phyloP scores from a whole-genome alignment of 2,329 filamentous ascomycete species.

The Penicillium fuscoglaucum region DNA sequence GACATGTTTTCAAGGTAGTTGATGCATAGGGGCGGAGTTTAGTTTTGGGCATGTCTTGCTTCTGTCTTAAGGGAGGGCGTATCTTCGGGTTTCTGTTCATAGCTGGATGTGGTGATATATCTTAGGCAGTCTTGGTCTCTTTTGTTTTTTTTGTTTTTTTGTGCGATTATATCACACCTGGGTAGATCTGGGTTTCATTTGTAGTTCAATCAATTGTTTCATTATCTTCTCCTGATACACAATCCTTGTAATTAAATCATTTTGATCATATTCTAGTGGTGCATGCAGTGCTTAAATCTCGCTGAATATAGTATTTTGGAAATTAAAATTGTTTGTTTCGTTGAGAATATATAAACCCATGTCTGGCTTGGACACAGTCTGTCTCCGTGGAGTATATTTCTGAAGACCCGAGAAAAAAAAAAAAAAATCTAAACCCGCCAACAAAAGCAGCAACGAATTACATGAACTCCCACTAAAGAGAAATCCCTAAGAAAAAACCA shows the following conservation, averaged over 20 bases:
- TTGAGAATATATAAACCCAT: not conserved
- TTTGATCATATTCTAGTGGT: no score
- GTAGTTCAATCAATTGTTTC: not conserved
- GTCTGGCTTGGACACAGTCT: not conserved
- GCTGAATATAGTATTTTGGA: not conserved
- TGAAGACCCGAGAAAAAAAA: conserved; percentile 13
- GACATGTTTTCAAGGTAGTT: conserved; percentile 45
- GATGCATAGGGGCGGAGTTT: conserved; percentile 43
- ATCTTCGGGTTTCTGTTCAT: conserved; percentile 23
- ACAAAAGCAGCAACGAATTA: conserved; percentile 9
- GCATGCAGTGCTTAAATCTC: accelerated
- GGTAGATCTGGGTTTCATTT: conserved; percentile 10
- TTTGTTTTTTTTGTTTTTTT: not conserved
- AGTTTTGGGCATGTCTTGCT: conserved; percentile 31
- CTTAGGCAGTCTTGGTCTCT: conserved; percentile 3
- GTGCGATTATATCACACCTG: not conserved
- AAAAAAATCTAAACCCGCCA: conserved; percentile 20
- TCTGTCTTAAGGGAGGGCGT: conserved; percentile 32
- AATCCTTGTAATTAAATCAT: not conserved
- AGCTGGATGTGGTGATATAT: conserved; percentile 5
- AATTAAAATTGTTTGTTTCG: not conserved
- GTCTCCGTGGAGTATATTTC: conserved; percentile 10
- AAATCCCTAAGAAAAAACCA: not conserved
- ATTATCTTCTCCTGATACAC: not conserved
- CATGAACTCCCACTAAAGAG: not conserved